Evolutionary conservation across 306 rosid genomes (phyloP).

Genomic region (Prunus mume): DNA sequence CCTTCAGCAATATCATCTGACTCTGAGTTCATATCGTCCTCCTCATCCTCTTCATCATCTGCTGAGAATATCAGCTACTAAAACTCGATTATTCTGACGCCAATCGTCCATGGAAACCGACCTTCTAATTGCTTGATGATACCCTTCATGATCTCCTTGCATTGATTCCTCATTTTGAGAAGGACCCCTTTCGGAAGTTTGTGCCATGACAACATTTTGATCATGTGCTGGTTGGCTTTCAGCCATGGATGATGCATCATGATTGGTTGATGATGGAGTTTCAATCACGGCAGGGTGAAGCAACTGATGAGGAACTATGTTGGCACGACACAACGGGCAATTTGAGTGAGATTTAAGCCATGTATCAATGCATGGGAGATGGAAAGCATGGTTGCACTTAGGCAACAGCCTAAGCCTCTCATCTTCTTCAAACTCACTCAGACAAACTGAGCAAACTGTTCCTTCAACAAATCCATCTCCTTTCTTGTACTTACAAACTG

Average conservation of each 20-base stretch:
- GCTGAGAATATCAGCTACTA: constrained; percentile 47
- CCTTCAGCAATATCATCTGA: constrained; percentile 40
- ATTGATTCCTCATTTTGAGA: constrained; percentile 34
- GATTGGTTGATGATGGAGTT: constrained; percentile 28
- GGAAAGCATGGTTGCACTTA: constrained; percentile 90
- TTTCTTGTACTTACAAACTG: constrained; percentile 69
- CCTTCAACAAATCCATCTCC: constrained; percentile 68
- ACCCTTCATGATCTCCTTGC: constrained; percentile 45
- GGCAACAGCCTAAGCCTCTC: constrained; percentile 76
- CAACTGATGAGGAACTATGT: constrained; percentile 32
- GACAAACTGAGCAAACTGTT: constrained; percentile 82
- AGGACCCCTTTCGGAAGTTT: constrained; percentile 25
- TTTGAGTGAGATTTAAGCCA: constrained; percentile 90
- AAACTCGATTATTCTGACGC: constrained; percentile 29
- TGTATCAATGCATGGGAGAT: constrained; percentile 79
- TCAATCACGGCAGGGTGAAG: constrained; percentile 15
- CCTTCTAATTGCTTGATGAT: constrained; percentile 53
- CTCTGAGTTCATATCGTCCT: background rate
- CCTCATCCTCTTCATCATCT: constrained; percentile 36
- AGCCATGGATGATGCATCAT: constrained; percentile 6
- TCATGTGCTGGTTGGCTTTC: constrained; percentile 33
- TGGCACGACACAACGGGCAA: constrained; percentile 91
- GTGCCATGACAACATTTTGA: background rate
- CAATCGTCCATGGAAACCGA: constrained; percentile 82
- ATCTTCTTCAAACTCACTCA: constrained; percentile 77